phyloP scores from a whole-genome alignment of 2,329 filamentous ascomycete species.

The Penicillium sp. region DNA sequence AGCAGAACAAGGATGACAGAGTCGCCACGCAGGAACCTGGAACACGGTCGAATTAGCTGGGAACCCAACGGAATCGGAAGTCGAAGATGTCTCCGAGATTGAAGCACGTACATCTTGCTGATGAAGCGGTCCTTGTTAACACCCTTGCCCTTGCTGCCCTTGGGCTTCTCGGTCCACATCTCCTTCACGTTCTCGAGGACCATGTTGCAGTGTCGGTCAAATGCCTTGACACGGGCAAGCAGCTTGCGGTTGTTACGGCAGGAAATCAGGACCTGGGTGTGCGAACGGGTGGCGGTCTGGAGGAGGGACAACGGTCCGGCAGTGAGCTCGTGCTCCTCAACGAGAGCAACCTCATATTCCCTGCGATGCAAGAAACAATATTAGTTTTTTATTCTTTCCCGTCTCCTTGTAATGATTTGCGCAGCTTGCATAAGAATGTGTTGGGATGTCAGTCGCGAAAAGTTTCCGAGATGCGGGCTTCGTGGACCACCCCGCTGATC shows the following conservation, averaged over 20 bases:
- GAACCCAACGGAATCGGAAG: neutral
- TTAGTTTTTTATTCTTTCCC: conserved; percentile 19
- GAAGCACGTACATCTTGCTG: conserved; percentile 77
- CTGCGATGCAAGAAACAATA: conserved; percentile 48
- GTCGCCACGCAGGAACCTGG: conserved; percentile 81
- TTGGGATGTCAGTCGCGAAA: conserved; percentile 12
- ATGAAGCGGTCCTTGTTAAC: conserved; percentile 99
- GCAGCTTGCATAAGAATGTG: conserved; percentile 21
- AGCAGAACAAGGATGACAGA: conserved; percentile 85
- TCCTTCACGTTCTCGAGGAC: conserved; percentile 96
- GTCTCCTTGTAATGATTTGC: conserved; percentile 1
- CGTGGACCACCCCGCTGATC: conserved; percentile 13
- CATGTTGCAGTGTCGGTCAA: conserved; percentile 99
- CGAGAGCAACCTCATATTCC: conserved; percentile 85
- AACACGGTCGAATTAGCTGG: neutral
- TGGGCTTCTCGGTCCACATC: conserved; percentile 98
- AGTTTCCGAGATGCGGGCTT: conserved; percentile 10
- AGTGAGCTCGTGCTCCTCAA: conserved; percentile 78
- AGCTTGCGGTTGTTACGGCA: conserved; percentile 99
- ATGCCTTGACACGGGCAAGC: conserved; percentile 94
- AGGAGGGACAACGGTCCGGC: conserved; percentile 87
- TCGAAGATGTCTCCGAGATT: conserved; percentile 36
- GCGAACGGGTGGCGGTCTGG: conserved; percentile 91
- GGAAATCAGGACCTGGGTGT: conserved; percentile 94
- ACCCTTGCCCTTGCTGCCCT: conserved; percentile 84